phyloP scores from a whole-genome alignment of 345 rosid species.

The Syzygium oleosum region DNA sequence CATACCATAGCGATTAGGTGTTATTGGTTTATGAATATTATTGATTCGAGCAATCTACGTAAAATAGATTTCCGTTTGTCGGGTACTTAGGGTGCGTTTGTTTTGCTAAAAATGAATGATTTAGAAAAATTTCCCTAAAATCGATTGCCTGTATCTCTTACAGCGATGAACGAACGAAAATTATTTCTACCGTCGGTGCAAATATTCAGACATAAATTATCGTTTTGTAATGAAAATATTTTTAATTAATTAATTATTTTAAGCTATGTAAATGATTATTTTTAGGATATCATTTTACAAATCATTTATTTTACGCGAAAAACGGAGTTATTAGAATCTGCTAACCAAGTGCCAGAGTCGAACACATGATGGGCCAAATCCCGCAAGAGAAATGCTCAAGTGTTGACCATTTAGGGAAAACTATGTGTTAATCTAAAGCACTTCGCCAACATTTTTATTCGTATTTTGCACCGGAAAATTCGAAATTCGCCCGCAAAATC shows the following conservation, averaged over 20 bases:
- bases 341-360: fast-evolving
- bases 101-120: not conserved
- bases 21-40: not conserved
- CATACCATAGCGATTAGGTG: not conserved
- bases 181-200: too few species aligned
- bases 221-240: too few species aligned
- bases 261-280: too few species aligned
- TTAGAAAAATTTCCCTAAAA: not conserved
- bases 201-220: too few species aligned
- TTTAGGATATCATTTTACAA: too few species aligned
- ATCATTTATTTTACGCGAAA: too few species aligned
- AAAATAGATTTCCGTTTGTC: not conserved
- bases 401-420: too few species aligned
- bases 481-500: not conserved
- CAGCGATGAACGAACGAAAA: too few species aligned
- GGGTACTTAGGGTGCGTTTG: fast-evolving
- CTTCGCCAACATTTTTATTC: not conserved
- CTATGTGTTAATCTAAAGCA: not conserved
- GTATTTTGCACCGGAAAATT: not conserved
- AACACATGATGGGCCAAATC: not conserved
- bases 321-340: not conserved
- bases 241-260: too few species aligned
- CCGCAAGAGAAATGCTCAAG: too few species aligned
- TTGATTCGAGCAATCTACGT: not conserved
- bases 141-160: fast-evolving